Percentiles rank a stretch among this genome's conserved stretches.
Conservation (phyloP, 345 rosid genomes). For the Pseudoturritis turrita region DNA sequence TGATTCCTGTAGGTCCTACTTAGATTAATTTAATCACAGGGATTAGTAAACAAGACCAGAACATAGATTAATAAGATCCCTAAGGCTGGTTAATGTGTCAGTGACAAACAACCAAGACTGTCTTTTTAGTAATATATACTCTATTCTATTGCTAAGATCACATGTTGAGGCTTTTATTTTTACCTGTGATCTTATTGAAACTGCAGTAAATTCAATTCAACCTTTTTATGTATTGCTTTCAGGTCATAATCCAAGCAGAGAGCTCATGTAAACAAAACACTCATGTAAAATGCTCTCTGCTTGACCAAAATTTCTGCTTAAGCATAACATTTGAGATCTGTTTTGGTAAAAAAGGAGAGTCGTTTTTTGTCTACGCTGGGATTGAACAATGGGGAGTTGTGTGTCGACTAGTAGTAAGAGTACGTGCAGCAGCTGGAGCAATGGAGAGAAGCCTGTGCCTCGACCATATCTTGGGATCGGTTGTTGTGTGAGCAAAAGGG, state of each 20-base stretch:
- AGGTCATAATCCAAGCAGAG: conserved; percentile 20
- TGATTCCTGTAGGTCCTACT: conserved; percentile 20
- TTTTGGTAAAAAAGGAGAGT: conserved; percentile 22
- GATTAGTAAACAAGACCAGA: conserved; percentile 14
- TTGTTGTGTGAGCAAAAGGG: conserved; percentile 44
- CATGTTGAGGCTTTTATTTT: conserved; percentile 44
- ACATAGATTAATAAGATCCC: conserved; percentile 10
- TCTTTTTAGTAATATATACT: conserved; percentile 30
- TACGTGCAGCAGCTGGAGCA: conserved; percentile 79
- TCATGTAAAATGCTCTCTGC: conserved; percentile 20
- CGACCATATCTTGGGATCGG: conserved; percentile 45
- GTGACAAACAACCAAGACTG: not conserved
- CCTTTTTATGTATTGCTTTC: conserved; percentile 33
- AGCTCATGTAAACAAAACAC: not conserved
- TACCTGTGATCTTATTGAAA: no score
- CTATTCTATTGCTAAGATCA: conserved; percentile 51
- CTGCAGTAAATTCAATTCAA: conserved; percentile 25
- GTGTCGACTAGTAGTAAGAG: conserved; percentile 85
- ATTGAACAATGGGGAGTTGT: conserved; percentile 81
- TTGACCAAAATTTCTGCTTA: conserved; percentile 36
- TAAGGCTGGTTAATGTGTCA: conserved; percentile 1
- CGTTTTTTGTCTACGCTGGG: not conserved
- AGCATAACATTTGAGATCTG: conserved; percentile 36
- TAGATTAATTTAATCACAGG: not conserved
- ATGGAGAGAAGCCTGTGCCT: conserved; percentile 51